phyloP scores from a whole-genome alignment of 371 early-diverging fungal species.

The Mortierella sp. region DNA sequence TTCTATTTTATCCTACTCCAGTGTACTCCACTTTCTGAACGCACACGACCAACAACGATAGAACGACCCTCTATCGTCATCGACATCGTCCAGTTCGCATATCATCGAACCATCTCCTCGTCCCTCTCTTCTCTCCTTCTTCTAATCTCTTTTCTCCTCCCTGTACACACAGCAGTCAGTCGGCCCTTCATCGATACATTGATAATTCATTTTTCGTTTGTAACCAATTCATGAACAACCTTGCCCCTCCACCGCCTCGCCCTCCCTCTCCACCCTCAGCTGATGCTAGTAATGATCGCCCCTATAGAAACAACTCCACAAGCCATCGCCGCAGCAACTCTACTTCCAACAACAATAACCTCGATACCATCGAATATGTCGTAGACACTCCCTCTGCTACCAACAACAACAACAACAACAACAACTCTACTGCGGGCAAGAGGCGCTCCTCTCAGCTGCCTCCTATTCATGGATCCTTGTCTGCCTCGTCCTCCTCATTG shows the following conservation, averaged over 20 bases:
- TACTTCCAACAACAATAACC: background rate
- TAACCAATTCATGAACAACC: conserved; percentile 36
- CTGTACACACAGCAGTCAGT: background rate
- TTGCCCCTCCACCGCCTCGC: conserved; percentile 18
- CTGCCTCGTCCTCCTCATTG: background rate
- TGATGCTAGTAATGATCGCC: conserved; percentile 10
- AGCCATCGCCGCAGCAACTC: conserved; percentile 5
- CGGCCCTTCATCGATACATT: background rate
- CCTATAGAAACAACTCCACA: background rate
- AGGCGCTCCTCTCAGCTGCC: background rate
- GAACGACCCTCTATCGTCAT: background rate
- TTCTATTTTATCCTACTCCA: background rate
- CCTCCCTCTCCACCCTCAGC: background rate
- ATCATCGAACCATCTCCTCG: background rate
- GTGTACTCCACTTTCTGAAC: background rate
- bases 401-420: background rate
- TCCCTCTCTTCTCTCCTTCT: background rate
- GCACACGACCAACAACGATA: background rate
- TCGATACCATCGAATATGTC: conserved; percentile 13
- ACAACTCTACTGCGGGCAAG: background rate
- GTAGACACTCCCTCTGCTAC: background rate
- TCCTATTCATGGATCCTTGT: background rate
- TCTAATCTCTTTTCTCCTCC: background rate
- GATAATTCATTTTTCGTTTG: too few species aligned
- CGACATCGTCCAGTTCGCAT: background rate